phyloP scores from a whole-genome alignment of 805 yeast species.

The Ogataea nakhonphanomensis region DNA sequence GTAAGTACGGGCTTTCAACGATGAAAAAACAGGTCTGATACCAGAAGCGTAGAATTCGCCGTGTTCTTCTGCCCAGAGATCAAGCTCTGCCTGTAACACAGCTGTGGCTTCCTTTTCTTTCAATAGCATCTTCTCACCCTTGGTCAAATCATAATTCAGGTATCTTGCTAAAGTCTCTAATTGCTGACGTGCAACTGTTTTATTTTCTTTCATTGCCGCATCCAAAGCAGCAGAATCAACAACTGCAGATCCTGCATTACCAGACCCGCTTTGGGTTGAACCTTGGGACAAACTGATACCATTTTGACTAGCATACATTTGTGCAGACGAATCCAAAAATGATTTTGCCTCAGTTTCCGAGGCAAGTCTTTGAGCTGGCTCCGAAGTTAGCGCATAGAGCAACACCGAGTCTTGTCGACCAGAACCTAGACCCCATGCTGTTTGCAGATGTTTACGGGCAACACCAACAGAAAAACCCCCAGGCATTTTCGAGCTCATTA shows the following conservation, averaged over 20 bases:
- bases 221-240: slow-evolving; percentile 95
- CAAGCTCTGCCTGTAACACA: slow-evolving; percentile 84
- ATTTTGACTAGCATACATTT: slow-evolving; percentile 78
- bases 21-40: slow-evolving; percentile 83
- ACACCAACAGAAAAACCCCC: slow-evolving; percentile 95
- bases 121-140: slow-evolving; percentile 82
- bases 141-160: slow-evolving; percentile 85
- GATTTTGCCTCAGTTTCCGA: slow-evolving; percentile 87
- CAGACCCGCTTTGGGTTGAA: slow-evolving; percentile 48
- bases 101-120: slow-evolving; percentile 83
- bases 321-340: slow-evolving; percentile 77
- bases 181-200: slow-evolving; percentile 69
- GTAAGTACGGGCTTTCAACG: slow-evolving; percentile 90
- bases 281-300: slow-evolving; percentile 76
- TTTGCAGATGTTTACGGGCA: slow-evolving; percentile 88
- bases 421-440: slow-evolving; percentile 87
- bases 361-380: slow-evolving; percentile 87
- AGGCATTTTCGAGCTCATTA: slow-evolving; percentile 97
- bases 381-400: slow-evolving; percentile 77
- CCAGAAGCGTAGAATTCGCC: slow-evolving; percentile 95
- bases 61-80: slow-evolving; percentile 82
- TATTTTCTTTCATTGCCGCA: slow-evolving; percentile 68
- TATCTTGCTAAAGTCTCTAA: slow-evolving; percentile 93
- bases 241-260: slow-evolving; percentile 77
- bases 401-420: slow-evolving; percentile 95